Conservation (phyloP, 202 grass and related monocot genomes). For the Elaeis oleifera region DNA sequence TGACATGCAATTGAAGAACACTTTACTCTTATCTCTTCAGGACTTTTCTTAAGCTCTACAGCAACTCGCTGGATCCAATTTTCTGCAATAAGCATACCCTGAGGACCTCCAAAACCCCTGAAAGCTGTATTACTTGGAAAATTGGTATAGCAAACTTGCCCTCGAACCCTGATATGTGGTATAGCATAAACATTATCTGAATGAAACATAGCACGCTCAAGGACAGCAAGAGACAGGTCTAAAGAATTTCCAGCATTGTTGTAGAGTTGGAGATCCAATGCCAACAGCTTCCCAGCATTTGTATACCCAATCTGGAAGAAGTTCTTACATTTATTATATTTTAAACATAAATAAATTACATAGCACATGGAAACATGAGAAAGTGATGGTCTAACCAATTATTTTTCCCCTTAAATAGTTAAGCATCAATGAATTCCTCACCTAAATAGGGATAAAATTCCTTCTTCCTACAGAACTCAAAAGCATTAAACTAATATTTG, state of each 20-base stretch:
- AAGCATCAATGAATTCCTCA: not conserved
- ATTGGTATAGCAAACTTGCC: conserved; percentile 92
- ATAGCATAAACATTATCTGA: conserved; percentile 88
- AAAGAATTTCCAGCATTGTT: conserved; percentile 82
- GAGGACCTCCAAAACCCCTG: conserved; percentile 91
- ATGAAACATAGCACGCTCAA: conserved; percentile 75
- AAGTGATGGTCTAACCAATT: not conserved
- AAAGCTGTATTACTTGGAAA: conserved; percentile 95
- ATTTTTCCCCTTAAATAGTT: not conserved
- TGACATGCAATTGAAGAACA: conserved; percentile 7
- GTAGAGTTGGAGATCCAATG: conserved; percentile 74
- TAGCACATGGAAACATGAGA: not conserved
- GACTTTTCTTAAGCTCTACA: conserved; percentile 56
- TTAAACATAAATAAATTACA: not conserved
- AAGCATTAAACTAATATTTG: no score
- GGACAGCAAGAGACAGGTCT: conserved; percentile 61
- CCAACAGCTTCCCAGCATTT: conserved; percentile 70
- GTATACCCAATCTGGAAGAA: conserved; percentile 75
- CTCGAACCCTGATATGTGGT: conserved; percentile 55
- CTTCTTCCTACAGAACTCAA: no score
- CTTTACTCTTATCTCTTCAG: conserved; percentile 79
- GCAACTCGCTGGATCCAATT: conserved; percentile 92
- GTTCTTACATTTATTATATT: not conserved
- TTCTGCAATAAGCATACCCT: conserved; percentile 81
- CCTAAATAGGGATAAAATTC: no score